A percentile compares a stretch with the other conserved stretches of the same genome.
Conservation (phyloP, 2,329 filamentous ascomycete species). For the Sphaceloma murrayae region DNA sequence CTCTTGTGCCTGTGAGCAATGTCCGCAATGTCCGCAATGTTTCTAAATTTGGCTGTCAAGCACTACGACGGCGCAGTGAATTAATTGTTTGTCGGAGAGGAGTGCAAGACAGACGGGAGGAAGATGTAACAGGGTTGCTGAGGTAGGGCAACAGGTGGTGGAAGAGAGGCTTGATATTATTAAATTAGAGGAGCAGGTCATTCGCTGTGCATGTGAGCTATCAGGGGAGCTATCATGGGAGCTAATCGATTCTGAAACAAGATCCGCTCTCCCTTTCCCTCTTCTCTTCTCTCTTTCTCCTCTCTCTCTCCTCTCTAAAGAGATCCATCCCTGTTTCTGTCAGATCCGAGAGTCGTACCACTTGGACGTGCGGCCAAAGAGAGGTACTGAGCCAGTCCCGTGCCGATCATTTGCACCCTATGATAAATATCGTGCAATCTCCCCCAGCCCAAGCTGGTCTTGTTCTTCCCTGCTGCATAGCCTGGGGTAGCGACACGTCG, state of each 20-base stretch:
- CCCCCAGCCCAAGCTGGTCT: too few species aligned
- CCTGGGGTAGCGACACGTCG: too few species aligned
- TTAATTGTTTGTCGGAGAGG: background rate
- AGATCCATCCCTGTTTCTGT: too few species aligned
- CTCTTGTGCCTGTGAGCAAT: background rate
- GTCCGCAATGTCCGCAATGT: background rate
- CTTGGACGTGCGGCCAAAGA: too few species aligned
- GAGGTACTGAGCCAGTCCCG: too few species aligned
- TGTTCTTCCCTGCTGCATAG: too few species aligned
- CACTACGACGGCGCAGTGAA: conserved; percentile 2
- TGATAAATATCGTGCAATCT: too few species aligned
- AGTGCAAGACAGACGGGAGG: conserved; percentile 9
- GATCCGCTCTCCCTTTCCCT: background rate
- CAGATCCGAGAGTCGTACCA: too few species aligned
- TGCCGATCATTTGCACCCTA: too few species aligned
- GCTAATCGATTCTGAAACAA: conserved; percentile 15
- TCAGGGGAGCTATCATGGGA: background rate
- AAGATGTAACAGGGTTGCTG: background rate
- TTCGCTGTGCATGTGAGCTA: too few species aligned
- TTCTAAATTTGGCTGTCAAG: conserved; percentile 8
- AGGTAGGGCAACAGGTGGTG: conserved; percentile 7
- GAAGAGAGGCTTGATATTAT: conserved; percentile 8
- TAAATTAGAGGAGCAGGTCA: conserved; percentile 16
- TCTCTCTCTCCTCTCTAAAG: too few species aligned
- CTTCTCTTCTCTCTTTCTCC: background rate